Evolutionary conservation across 805 yeast genomes (phyloP), one percentile per base, ranked within the genome.

Genomic region (Myxozyma sirexii): DNA sequence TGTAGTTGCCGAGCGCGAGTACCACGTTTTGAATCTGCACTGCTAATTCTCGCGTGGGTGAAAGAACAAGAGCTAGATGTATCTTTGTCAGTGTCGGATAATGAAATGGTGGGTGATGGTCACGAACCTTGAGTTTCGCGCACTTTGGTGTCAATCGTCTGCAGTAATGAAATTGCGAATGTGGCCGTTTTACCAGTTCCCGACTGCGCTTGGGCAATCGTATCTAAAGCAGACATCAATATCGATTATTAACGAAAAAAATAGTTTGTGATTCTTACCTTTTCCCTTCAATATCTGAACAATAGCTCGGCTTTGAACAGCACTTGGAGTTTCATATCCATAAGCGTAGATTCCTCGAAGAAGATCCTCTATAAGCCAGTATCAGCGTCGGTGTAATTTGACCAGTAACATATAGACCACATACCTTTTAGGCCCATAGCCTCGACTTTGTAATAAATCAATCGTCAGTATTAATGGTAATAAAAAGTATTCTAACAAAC

Each of bases 31-130:
- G 96, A 75, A 94, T 94, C 82, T 94, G 99, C 69, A 85, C 80
- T 51, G 98, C 98, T 76, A 94, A 84, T 81, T 93, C 99, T 81
- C 99, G 87, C 68, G 99, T 93, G 71, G 99, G 98, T 58, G 97
- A 93, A 69, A 93, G 82, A 68, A 94, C 90, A 74, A 94, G 82
- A 63, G 97, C 98, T 82, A 91, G 12, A 76, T 17, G 82, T 82
- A 76, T 84, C 33, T 29, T 29, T 29, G 75, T 23, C 42, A n/a
- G n/a, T n/a, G n/a, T n/a, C n/a, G n/a, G n/a, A n/a, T 37, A 26
- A 12, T 31, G 35, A 10, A 6, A 13, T 24, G 35, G n/a, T 42
- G 2, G n/a, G 7, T 42, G 6, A n/a, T 27, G 12, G 15, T 2
- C n/a, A 27, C 50, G 7, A 15, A 60, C 64, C 65, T 54, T 67